Base-by-base conservation (phyloP, 2,329 filamentous ascomycete genomes). In the Epichloe sylvatica region DNA sequence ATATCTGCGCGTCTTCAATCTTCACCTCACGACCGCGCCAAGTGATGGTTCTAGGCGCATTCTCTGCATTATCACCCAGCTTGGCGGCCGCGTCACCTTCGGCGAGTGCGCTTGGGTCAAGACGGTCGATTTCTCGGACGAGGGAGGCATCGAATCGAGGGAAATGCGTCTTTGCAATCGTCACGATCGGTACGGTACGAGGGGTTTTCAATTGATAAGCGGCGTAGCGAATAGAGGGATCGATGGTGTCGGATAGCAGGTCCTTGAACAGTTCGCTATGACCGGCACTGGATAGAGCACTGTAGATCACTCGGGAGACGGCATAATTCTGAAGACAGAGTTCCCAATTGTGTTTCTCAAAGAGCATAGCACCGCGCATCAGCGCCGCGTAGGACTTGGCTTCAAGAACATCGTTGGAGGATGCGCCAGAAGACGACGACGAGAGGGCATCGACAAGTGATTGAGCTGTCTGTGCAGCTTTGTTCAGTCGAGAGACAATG, bases 151-250 rank as follows among this genome's bases (percentile, higher is more conserved):
- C 76, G 23, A 80, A 76, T 11, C 71, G 70, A 2, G 86, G 83
- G 57, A 97, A 95, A 53, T 83, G 82, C 56, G 84, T 83, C 57
- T 82, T 81, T 2, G 87, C 85, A 55, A 97, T 85, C 7, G 81
- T 78, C 0, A 84, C 76, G 45, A 95, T 83, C 3, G 90, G 83
- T 49, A 89, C 78, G 2, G 89, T 95, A 41, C 92, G 81, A 0
- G 91, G 86, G 34, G 94, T 78, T 63, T 91, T 85, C 63, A 89
- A 76, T 66, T 95, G 89, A 64, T 97, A 97, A 17, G 92, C 89
- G 36, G 90, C 90, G 65, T 94, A 97, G 54, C 91, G 83, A 59
- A 98, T 86, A 54, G 89, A 94, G 2, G 90, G 90, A 63, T 98
- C 92, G 53, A 95, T 83, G 4, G 86, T 94, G 59, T 86, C 83